These are phyloP conservation scores for Fusarium ambrosium DNA, from an alignment of 2,329 filamentous ascomycete genomes.

Conservation along the genomic window DNA sequence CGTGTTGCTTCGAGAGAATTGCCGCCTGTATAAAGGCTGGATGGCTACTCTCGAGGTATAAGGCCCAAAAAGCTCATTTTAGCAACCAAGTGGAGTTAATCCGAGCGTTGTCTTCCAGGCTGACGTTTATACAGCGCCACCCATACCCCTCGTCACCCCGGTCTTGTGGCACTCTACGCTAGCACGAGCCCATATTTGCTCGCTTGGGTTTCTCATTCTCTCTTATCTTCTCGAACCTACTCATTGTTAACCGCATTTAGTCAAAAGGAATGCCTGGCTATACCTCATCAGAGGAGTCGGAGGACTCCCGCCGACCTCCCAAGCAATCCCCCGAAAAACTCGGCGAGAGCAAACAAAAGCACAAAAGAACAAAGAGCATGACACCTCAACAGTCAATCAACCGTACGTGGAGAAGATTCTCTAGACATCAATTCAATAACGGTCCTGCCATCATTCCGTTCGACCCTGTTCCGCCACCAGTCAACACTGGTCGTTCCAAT, in stretches of 20 bases:
- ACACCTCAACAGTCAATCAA: slow-evolving; percentile 76
- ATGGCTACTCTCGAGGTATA: not conserved
- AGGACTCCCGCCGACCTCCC: slow-evolving; percentile 58
- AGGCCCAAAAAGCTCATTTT: not conserved
- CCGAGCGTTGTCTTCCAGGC: not conserved
- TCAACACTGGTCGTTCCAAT: slow-evolving; percentile 64
- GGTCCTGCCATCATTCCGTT: slow-evolving; percentile 75
- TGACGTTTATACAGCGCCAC: not conserved
- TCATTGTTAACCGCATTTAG: not conserved
- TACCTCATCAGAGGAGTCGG: slow-evolving; percentile 64
- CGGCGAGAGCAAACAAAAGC: slow-evolving; percentile 58
- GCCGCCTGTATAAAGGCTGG: not conserved
- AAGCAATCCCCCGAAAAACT: slow-evolving; percentile 51
- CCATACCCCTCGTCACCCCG: not conserved
- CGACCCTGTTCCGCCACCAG: slow-evolving; percentile 68
- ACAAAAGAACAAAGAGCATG: slow-evolving; percentile 64
- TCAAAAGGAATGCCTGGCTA: slow-evolving; percentile 58
- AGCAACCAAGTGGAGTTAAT: not conserved
- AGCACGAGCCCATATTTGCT: not conserved
- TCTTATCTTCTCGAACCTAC: not conserved
- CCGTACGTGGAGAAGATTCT: slow-evolving; percentile 74
- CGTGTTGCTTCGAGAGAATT: not conserved
- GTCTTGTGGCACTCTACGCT: not conserved
- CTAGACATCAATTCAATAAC: slow-evolving; percentile 71
- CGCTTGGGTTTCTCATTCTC: not conserved